Conservation (phyloP, 192 early-diverging fungal genomes). For the Podila clonocystis region DNA sequence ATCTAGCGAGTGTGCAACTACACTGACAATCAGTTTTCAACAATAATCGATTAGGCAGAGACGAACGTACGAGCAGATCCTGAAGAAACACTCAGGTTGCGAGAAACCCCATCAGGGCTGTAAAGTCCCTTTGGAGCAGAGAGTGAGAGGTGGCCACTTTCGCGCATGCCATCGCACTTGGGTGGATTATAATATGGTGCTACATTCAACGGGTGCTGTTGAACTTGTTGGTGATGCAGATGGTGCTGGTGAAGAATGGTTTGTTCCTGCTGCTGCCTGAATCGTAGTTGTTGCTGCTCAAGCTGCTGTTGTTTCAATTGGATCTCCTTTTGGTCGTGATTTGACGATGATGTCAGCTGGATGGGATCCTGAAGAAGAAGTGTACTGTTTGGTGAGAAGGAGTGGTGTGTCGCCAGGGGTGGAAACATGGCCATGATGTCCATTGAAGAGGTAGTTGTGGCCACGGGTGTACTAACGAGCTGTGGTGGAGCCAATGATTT, state of each 20-base stretch:
- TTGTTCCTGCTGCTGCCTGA: slow-evolving; percentile 21
- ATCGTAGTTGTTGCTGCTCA: slow-evolving; percentile 5
- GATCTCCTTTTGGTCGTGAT: slow-evolving; percentile 18
- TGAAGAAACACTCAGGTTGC: neutral
- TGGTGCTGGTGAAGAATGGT: slow-evolving; percentile 21
- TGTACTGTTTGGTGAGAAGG: slow-evolving; percentile 7
- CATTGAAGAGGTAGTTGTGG: slow-evolving; percentile 32
- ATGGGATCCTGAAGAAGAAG: slow-evolving; percentile 21
- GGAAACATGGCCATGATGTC: slow-evolving; percentile 37
- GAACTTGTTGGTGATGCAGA: neutral
- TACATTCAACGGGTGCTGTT: slow-evolving; percentile 2
- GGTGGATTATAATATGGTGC: slow-evolving; percentile 15
- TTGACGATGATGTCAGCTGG: slow-evolving; percentile 9
- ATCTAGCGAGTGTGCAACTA: neutral
- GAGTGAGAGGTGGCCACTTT: neutral
- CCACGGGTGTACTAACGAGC: slow-evolving; percentile 16
- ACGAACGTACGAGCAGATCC: neutral
- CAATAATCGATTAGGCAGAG: neutral
- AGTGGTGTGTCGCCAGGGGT: slow-evolving; percentile 16
- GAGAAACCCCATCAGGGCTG: neutral
- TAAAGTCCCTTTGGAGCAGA: neutral
- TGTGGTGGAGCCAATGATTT: slow-evolving; percentile 10
- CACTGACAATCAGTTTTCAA: neutral
- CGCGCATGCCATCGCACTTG: slow-evolving; percentile 5
- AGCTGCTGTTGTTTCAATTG: slow-evolving; percentile 31